Evolutionary conservation across 306 rosid genomes (phyloP).

Genomic region (Oxytropis ochrocephala): DNA sequence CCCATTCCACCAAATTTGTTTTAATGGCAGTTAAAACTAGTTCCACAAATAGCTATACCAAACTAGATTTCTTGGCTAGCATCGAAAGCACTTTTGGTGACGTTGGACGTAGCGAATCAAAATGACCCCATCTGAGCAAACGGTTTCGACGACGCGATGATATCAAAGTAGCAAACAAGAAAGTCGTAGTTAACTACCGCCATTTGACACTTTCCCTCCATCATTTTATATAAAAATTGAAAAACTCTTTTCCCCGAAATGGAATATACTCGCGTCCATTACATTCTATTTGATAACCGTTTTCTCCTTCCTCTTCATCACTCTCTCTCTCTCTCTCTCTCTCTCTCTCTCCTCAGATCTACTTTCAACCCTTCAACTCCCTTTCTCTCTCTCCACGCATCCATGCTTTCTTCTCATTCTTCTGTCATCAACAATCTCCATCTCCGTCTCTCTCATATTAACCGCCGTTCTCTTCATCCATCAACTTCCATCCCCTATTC

Average conservation of each 20-base stretch:
- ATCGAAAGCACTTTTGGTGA: not conserved
- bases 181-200: conserved; percentile 9
- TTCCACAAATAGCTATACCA: not conserved
- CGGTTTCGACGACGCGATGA: conserved; percentile 32
- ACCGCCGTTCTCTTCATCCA: conserved; percentile 14
- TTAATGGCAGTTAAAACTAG: not conserved
- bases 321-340: not conserved
- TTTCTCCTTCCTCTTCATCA: not conserved
- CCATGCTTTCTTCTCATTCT: conserved; percentile 42
- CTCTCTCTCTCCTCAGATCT: conserved; percentile 38
- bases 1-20: not conserved
- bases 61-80: not conserved
- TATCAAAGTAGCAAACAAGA: conserved; percentile 20
- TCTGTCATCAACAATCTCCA: conserved; percentile 12
- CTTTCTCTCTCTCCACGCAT: not conserved
- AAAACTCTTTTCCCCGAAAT: not conserved
- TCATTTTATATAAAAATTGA: not conserved
- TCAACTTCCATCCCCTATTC: not conserved
- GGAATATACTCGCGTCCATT: conserved; percentile 16
- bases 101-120: not conserved
- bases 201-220: conserved; percentile 17
- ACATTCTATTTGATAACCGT: not conserved
- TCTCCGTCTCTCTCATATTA: conserved; percentile 15
- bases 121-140: not conserved
- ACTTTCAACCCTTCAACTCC: not conserved